Base-by-base conservation (phyloP, 202 grass and related monocot species). In the Alloteropsis angusta region DNA sequence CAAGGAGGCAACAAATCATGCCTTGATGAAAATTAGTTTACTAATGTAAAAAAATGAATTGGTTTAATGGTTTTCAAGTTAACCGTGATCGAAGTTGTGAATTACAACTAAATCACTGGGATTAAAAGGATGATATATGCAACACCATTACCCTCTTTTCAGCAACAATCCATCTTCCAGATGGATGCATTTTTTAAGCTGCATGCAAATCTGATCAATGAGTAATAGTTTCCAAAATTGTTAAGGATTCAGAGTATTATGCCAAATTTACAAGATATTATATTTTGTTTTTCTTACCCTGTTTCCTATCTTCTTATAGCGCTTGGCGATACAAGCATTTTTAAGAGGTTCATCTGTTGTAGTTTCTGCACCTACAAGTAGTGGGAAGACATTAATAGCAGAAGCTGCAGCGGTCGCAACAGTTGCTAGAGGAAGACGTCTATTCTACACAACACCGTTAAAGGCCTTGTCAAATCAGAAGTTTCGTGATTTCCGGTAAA, bases 381-480 rank as follows among this genome's bases (percentile, higher is more conserved):
- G 94, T 48, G 94, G 94, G 53, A 97, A 97, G 83, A 97, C 94
- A 38, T 77, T 97, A 59, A 97, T 94, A 0, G 94, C 94, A 83
- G 94, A 97, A 92, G 89, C 87, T 84, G 89, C 94, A 72, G 94
- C 94, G 18, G 83, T 92, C 2, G 94, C 94, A 84, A 90, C 91
- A 53, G 80, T 94, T 74, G 89, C 89, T 73, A 97, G 87, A 85
- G 85, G 83, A 87, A 94, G 87, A 21, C 87, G 94, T 37, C 80
- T 97, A 55, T 94, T 97, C 65, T 97, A 97, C 77, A 97, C 94
- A 52, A 97, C 94, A 56, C 94, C 94, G 7, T 87, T 97, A 59
- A 97, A 97, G 87, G 94, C 94, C 45, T 85, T 97, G 70, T 97
- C 94, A 71, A 97, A 97, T 72, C 91, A 97, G 78, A 97, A 97